Base-by-base conservation (phyloP, 2,329 filamentous ascomycete genomes). In the Eutypa lata region DNA sequence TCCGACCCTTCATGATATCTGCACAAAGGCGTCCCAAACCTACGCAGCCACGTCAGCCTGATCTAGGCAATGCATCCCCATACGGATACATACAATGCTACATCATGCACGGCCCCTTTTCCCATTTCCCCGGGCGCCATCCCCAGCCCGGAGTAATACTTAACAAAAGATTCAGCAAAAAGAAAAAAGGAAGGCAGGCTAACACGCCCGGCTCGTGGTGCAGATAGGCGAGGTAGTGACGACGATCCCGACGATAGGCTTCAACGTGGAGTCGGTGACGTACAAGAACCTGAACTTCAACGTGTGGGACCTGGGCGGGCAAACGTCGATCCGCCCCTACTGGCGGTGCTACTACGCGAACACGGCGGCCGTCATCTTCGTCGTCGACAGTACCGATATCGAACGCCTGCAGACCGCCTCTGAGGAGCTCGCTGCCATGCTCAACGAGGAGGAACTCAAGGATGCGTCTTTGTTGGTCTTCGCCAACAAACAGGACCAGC, bases 311-410 rank as follows among this genome's bases (percentile, higher is more conserved):
- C 81, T 97, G 47, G 93, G 94, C 68, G 94, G 94, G 38, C 94
- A 99, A 79, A 99, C 94, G n/a, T 95, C 89, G 62, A 99, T 99
- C 71, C 85, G 94, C 61, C 94, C 94, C 2, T 99, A 99, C 78
- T 99, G 94, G 94, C 85, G 94, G 71, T 99, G 94, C 77, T 99
- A 99, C 81, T 99, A 97, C 70, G 91, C 92, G 69, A 97, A 99
- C 77, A 99, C 94, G 1, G 93, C 94, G 28, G 94, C 94, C 18
- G 94, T 99, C 61, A 93, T 99, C 67, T 99, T 99, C 77, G 94
- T 99, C 57, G 93, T 99, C 68, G 94, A 99, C 72, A 94, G 89
- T 42, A 99, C 94, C 62, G 94, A 99, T 79, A 95, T 97, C 68
- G 93, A 97, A 68, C 89, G 94, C 59, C 76, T 99, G 60, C 87